These are phyloP conservation scores for Triticum monococcum DNA, from an alignment of 176 grass and related monocot genomes.

Conservation along the genomic window DNA sequence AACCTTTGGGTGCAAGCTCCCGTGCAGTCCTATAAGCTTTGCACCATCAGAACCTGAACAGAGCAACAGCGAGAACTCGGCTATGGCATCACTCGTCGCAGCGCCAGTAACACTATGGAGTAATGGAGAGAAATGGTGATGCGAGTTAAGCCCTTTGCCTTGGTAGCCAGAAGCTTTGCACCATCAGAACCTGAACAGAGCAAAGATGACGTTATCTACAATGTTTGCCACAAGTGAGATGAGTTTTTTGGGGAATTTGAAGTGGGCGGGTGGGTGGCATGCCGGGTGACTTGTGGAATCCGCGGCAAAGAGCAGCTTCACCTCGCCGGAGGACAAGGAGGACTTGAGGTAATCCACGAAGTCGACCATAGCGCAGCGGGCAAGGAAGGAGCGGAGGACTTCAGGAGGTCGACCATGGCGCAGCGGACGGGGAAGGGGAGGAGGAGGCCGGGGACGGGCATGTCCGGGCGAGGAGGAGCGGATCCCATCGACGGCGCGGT, in stretches of 20 bases:
- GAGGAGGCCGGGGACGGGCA: no score
- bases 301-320: slow-evolving; percentile 46
- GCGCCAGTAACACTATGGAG: slow-evolving; percentile 36
- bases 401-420: slow-evolving; percentile 65
- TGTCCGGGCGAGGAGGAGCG: no score
- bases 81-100: slow-evolving; percentile 45
- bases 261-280: neutral
- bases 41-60: neutral
- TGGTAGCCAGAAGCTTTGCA: no score
- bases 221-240: neutral
- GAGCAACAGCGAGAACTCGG: slow-evolving; percentile 56
- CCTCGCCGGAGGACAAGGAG: slow-evolving; percentile 50
- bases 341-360: slow-evolving; percentile 77
- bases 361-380: slow-evolving; percentile 40
- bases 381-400: slow-evolving; percentile 23
- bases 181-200: neutral
- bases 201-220: neutral
- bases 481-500: no score
- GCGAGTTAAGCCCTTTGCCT: no score
- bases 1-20: slow-evolving; percentile 57
- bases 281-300: neutral
- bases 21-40: slow-evolving; percentile 41
- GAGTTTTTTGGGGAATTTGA: neutral
- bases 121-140: slow-evolving; percentile 52
- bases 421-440: no score